Conservation (phyloP, 352 stramenopile species). For the Globisporangium canariense region DNA sequence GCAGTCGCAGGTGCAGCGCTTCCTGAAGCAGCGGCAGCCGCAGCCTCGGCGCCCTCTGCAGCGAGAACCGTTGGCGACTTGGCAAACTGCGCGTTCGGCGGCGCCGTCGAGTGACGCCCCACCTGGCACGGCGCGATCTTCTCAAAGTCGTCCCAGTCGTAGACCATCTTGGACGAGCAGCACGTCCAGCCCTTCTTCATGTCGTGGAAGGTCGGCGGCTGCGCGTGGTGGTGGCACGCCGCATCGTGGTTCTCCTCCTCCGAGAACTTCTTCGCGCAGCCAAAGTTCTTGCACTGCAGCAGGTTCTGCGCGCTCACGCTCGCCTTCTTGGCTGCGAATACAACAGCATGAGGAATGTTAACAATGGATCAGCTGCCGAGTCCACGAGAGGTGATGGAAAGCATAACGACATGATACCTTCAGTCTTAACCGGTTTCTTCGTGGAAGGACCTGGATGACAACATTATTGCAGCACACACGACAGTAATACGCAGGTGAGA, state of each 20-base stretch:
- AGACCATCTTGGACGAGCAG: conserved; percentile 89
- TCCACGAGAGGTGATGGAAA: conserved; percentile 3
- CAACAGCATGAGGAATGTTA: background rate
- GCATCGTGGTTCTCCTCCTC: conserved; percentile 73
- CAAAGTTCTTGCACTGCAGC: conserved; percentile 86
- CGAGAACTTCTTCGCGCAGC: conserved; percentile 78
- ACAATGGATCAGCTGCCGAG: background rate
- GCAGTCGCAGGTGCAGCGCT: conserved; percentile 12
- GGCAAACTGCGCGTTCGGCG: conserved; percentile 71
- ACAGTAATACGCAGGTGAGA: too few relatives aligned
- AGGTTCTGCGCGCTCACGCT: conserved; percentile 29
- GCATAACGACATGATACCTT: conserved; percentile 23
- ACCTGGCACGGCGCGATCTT: conserved; percentile 77
- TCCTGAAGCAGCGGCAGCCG: conserved; percentile 12
- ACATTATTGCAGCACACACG: background rate
- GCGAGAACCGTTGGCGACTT: conserved; percentile 77
- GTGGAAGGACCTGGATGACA: conserved; percentile 33
- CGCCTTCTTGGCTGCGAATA: background rate
- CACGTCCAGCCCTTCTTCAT: conserved; percentile 91
- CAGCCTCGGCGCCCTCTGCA: conserved; percentile 40
- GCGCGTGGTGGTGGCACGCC: conserved; percentile 73
- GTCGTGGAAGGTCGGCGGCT: conserved; percentile 87
- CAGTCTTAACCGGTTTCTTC: conserved; percentile 41
- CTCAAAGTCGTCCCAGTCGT: conserved; percentile 96
- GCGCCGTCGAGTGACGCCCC: conserved; percentile 62